Base-by-base conservation (phyloP, 331 rosid species). In the Pyrus hybrid region DNA sequence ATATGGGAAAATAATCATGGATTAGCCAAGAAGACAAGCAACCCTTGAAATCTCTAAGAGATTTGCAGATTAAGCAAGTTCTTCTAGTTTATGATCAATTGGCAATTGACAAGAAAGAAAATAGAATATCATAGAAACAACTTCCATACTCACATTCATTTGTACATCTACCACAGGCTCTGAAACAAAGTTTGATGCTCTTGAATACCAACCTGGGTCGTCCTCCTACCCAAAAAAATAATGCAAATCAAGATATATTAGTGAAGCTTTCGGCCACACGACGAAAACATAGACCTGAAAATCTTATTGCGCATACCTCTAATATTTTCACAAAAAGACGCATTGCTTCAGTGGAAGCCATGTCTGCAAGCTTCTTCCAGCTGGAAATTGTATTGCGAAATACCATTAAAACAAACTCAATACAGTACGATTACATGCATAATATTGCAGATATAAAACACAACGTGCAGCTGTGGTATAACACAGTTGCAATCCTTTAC, bases 151-250 rank as follows among this genome's bases (percentile, higher is more conserved):
- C 89, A 95, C 98, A 72, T 87, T 94, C 91, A 87, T 91, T 83
- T 88, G 96, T 72, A 90, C 90, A 51, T 92, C 98, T 76, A 89
- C 80, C 3, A 92, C 84, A 77, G 99, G 96, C 81, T 92, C 99
- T 49, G 84, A 73, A 76, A 86, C 84, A 85, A 91, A 88, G 83
- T 81, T 84, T 67, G 98, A 95, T 64, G 83, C 93, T 88, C 99
- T 95, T 76, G 99, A 95, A 83, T 95, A 92, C 99, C 99, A 95
- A 75, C 98, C 91, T 66, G 99, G 99, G 79, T 95, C 97, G 83
- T 95, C 99, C 87, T 95, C 99, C 99, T 95, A 73, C 71, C 76
- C 80, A 79, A 69, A 32, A 82, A 37, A 37, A 68, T 26, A 58
- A 61, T 41, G 13, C 65, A 41, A 41, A 75, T 21, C 23, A 70